Conservation (phyloP, 2,329 filamentous ascomycete species). For the Botrytis fabae region DNA sequence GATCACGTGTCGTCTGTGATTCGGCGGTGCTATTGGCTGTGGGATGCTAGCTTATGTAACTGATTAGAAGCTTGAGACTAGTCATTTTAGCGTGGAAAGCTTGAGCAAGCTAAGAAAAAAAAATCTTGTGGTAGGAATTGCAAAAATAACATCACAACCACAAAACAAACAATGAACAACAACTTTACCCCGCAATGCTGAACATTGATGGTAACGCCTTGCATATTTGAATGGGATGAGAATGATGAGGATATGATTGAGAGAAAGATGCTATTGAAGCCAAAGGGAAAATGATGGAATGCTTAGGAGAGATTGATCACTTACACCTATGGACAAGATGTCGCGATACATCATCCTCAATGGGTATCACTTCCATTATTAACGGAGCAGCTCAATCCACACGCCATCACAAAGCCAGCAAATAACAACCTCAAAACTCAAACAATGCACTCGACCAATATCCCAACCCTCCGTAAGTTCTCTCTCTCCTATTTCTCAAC, state of each 20-base stretch:
- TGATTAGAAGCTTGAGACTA: background rate
- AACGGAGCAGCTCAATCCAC: background rate
- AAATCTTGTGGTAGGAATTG: background rate
- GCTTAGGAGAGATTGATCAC: background rate
- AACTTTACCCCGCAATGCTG: background rate
- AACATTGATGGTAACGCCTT: background rate
- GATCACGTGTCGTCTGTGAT: background rate
- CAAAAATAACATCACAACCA: background rate
- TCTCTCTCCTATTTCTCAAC: background rate
- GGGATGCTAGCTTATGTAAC: background rate
- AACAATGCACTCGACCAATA: background rate
- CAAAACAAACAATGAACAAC: background rate
- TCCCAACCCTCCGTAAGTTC: slow-evolving; percentile 14
- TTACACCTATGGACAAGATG: background rate
- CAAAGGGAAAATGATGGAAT: background rate
- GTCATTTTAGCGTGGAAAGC: background rate
- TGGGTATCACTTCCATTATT: background rate
- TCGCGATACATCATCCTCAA: background rate
- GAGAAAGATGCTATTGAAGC: background rate
- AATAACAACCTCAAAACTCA: background rate
- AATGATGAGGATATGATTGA: background rate
- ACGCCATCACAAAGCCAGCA: background rate
- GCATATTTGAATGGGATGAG: background rate
- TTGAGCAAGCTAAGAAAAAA: background rate
- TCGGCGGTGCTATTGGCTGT: rapidly evolving